Conservation (phyloP, 805 yeast species). For the Pichia kluyveri region DNA sequence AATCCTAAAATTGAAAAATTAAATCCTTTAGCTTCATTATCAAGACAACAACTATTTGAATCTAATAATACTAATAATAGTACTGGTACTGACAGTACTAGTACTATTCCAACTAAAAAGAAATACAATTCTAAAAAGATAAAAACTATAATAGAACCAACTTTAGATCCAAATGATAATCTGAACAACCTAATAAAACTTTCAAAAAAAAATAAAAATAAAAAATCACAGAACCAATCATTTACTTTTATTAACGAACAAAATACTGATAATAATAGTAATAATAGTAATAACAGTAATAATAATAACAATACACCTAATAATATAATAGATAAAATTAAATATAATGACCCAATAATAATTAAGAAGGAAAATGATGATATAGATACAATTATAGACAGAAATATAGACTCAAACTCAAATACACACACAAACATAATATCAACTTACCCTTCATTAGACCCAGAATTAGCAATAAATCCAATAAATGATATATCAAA, state of each 20-base stretch:
- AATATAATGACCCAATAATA: too few species aligned
- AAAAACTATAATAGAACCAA: background rate
- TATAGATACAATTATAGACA: too few species aligned
- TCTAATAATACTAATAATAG: too few species aligned
- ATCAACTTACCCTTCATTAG: background rate
- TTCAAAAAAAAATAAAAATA: background rate
- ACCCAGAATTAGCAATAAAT: background rate
- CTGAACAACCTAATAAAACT: conserved; percentile 8
- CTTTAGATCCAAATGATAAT: conserved; percentile 12
- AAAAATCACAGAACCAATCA: background rate
- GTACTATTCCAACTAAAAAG: background rate
- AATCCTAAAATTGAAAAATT: conserved; percentile 28
- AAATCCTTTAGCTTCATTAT: conserved; percentile 20
- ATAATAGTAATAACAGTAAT: too few species aligned
- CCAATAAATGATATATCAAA: background rate
- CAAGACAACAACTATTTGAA: conserved; percentile 10
- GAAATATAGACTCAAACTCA: too few species aligned
- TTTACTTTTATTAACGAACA: background rate
- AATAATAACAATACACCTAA: too few species aligned
- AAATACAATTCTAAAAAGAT: background rate
- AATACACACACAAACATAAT: background rate
- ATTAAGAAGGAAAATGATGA: too few species aligned
- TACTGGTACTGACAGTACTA: too few species aligned
- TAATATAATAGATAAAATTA: too few species aligned
- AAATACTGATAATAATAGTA: too few species aligned